phyloP scores from a whole-genome alignment of 139 green algal species.

The Marvania coccoides region DNA sequence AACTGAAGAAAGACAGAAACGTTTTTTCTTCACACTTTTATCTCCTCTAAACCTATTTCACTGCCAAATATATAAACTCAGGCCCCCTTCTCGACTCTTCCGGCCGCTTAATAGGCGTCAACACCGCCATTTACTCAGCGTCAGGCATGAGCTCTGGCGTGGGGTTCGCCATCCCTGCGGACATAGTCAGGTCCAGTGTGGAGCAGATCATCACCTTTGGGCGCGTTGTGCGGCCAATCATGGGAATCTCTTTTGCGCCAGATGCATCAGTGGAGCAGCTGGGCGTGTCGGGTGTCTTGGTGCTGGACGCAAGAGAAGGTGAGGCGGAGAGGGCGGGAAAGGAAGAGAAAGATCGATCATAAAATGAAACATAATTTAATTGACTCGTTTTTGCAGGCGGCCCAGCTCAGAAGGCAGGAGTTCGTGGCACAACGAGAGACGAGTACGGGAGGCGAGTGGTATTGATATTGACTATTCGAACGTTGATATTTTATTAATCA shows the following conservation, averaged over 20 bases:
- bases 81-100: constrained; percentile 50
- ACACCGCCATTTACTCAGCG: constrained; percentile 75
- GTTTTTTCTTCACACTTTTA: neutral
- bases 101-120: constrained; percentile 54
- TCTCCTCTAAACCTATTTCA: neutral
- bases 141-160: constrained; percentile 68
- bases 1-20: neutral
- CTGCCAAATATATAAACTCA: neutral
- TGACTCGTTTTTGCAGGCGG: constrained; percentile 27
- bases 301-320: constrained; percentile 49
- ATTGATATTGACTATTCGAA: too few species aligned
- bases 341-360: too few species aligned
- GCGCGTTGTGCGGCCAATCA: constrained; percentile 54
- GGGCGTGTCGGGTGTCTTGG: constrained; percentile 70
- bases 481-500: too few species aligned
- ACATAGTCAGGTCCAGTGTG: constrained; percentile 51
- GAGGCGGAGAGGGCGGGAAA: too few species aligned
- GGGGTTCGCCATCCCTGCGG: constrained; percentile 75
- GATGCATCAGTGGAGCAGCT: constrained; percentile 60
- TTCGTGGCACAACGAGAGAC: constrained; percentile 68
- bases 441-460: constrained; percentile 34
- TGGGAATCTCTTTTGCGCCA: constrained; percentile 88
- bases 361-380: too few species aligned
- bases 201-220: constrained; percentile 68
- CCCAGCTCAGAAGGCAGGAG: constrained; percentile 64